Percentiles rank a stretch among this genome's conserved stretches.
These are phyloP conservation scores for Phyllosticta capitalensis DNA, from an alignment of 2,329 filamentous ascomycete species.

Conservation along the genomic window DNA sequence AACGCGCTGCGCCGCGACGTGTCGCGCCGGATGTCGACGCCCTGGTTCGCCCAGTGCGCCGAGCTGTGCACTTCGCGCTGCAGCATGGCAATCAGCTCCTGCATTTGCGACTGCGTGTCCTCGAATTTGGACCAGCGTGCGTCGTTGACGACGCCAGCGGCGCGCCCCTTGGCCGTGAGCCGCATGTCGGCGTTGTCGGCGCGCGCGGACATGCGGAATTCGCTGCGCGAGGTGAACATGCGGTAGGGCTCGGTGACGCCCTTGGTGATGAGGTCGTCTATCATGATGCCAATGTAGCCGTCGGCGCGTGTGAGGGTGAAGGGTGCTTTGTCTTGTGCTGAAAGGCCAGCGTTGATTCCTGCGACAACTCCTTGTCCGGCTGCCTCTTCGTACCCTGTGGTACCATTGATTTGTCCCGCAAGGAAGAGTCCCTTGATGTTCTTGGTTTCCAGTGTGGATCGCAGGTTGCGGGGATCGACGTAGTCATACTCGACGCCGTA, in stretches of 20 bases:
- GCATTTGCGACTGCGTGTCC: slow-evolving; percentile 57
- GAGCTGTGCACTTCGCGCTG: slow-evolving; percentile 48
- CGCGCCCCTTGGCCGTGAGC: slow-evolving; percentile 67
- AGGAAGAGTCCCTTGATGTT: slow-evolving; percentile 79
- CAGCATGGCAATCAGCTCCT: slow-evolving; percentile 54
- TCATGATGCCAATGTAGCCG: slow-evolving; percentile 97
- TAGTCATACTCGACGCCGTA: slow-evolving; percentile 99
- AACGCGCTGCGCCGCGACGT: slow-evolving; percentile 60
- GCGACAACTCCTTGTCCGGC: slow-evolving; percentile 88
- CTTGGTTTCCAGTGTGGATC: slow-evolving; percentile 89
- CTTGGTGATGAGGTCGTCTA: slow-evolving; percentile 94
- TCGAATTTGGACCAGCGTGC: slow-evolving; percentile 63
- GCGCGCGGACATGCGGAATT: slow-evolving; percentile 86
- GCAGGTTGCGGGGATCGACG: slow-evolving; percentile 81
- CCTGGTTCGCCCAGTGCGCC: slow-evolving; percentile 57
- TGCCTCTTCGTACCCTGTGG: slow-evolving; percentile 95
- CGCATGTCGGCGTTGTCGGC: slow-evolving; percentile 90
- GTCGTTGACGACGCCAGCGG: slow-evolving; percentile 70
- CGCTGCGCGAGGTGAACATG: slow-evolving; percentile 94
- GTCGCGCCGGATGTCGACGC: slow-evolving; percentile 61
- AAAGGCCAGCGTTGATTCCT: slow-evolving; percentile 87
- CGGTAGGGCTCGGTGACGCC: slow-evolving; percentile 94
- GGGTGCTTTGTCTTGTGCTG: slow-evolving; percentile 54
- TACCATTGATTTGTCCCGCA: slow-evolving; percentile 96
- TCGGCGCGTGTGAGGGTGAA: slow-evolving; percentile 70